These are phyloP conservation scores for Wickerhamomyces sp. DNA, from an alignment of 1,139 yeast species.

Conservation along the genomic window DNA sequence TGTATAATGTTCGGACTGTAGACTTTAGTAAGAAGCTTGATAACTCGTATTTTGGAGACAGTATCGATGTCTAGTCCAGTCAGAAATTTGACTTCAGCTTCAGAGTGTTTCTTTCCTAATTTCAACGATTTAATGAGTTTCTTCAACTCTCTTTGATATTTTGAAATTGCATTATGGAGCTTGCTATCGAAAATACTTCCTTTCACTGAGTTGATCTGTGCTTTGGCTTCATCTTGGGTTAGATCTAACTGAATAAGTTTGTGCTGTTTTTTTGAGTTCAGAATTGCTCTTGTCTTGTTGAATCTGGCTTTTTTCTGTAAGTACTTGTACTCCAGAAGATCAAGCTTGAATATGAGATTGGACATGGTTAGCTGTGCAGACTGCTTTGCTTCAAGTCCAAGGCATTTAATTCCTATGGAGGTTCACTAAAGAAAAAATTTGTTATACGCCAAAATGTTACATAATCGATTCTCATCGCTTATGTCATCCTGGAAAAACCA, in stretches of 20 bases:
- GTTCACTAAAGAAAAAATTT: too few relatives aligned
- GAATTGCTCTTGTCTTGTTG: conserved; percentile 6
- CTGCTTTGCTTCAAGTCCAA: too few relatives aligned
- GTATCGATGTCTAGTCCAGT: conserved; percentile 14
- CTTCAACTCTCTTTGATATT: conserved; percentile 7
- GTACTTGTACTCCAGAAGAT: conserved; percentile 7
- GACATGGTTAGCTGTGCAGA: too few relatives aligned
- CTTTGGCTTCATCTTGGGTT: conserved; percentile 2
- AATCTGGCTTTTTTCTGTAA: conserved; percentile 5
- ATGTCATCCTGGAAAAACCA: too few relatives aligned
- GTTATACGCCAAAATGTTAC: too few relatives aligned
- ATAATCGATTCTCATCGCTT: too few relatives aligned
- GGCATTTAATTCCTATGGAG: too few relatives aligned
- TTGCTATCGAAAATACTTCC: conserved; percentile 6
- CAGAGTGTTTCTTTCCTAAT: not conserved
- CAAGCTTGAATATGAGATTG: conserved; percentile 8
- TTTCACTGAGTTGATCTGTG: conserved; percentile 4
- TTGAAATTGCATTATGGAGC: conserved; percentile 5
- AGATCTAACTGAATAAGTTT: conserved; percentile 3
- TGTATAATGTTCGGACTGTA: conserved; percentile 13
- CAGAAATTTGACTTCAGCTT: conserved; percentile 13
- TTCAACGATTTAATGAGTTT: conserved; percentile 3
- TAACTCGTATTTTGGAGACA: conserved; percentile 14
- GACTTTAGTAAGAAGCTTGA: conserved; percentile 13
- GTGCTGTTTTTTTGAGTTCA: conserved; percentile 6